A percentile compares a stretch with the other conserved stretches of the same genome.
These are phyloP conservation scores for Dictyostelium firmibasis DNA, from an alignment of 78 protist species.

Conservation along the genomic window DNA sequence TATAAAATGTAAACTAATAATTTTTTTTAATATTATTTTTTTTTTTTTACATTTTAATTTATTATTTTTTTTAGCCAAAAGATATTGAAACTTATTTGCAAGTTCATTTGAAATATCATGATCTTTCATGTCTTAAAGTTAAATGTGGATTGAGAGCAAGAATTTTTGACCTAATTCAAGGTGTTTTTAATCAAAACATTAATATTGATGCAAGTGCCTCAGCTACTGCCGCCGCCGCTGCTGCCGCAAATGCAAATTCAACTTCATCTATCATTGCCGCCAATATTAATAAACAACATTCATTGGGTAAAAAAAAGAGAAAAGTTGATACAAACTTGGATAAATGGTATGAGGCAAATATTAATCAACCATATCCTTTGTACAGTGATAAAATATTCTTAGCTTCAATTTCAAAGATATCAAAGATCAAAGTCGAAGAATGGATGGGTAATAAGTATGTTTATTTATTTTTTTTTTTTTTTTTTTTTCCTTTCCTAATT, in stretches of 20 bases:
- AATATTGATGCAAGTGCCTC: background rate
- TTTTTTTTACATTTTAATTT: background rate
- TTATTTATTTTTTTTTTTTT: too few relatives aligned
- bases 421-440: background rate
- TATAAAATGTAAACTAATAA: too few relatives aligned
- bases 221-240: background rate
- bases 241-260: background rate
- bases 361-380: background rate
- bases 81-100: background rate
- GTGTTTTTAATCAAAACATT: background rate
- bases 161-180: background rate
- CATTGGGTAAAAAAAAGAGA: background rate
- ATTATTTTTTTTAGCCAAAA: background rate
- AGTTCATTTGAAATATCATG: background rate
- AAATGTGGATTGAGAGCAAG: background rate
- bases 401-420: background rate
- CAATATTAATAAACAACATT: background rate
- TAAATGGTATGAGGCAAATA: background rate
- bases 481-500: too few relatives aligned
- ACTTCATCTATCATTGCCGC: background rate
- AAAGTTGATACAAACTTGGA: background rate
- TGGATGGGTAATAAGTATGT: conserved; percentile 14
- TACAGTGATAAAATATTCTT: background rate
- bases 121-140: background rate
- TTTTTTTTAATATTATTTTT: background rate